Percentiles rank a stretch among this genome's conserved stretches.
These are phyloP conservation scores for Fragilaria crotonensis DNA, from an alignment of 108 stramenopile species.

Conservation along the genomic window DNA sequence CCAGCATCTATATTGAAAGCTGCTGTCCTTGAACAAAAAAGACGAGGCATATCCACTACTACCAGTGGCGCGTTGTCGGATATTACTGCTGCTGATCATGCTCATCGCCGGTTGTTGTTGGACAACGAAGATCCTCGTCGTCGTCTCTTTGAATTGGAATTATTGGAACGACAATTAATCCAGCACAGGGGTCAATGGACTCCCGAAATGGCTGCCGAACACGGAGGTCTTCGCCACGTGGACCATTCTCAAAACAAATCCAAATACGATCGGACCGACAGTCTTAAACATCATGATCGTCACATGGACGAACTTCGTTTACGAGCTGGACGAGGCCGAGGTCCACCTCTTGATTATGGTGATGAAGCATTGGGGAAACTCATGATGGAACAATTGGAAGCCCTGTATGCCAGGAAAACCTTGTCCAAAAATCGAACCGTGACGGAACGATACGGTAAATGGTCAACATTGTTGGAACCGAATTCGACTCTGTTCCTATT, in stretches of 20 bases:
- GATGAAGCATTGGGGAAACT: neutral
- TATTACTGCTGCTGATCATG: no score
- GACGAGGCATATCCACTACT: neutral
- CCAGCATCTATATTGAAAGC: neutral
- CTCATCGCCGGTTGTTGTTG: neutral
- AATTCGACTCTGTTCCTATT: conserved; percentile 3
- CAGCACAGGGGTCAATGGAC: neutral
- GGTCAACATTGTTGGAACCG: conserved; percentile 18
- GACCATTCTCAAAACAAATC: neutral
- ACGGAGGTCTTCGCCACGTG: neutral
- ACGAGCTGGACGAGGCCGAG: neutral
- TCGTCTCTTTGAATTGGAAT: no score
- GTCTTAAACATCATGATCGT: neutral
- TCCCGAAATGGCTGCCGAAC: neutral
- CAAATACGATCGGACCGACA: neutral
- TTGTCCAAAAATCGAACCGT: neutral
- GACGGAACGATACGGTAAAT: conserved; percentile 37
- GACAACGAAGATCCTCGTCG: neutral
- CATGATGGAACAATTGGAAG: neutral
- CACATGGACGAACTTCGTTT: neutral
- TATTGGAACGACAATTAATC: neutral
- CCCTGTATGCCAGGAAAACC: neutral
- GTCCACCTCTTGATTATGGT: neutral
- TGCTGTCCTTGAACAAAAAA: neutral
- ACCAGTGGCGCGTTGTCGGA: no score